Conservation (phyloP, 2,329 filamentous ascomycete genomes). For the Fusarium veterinarium region DNA sequence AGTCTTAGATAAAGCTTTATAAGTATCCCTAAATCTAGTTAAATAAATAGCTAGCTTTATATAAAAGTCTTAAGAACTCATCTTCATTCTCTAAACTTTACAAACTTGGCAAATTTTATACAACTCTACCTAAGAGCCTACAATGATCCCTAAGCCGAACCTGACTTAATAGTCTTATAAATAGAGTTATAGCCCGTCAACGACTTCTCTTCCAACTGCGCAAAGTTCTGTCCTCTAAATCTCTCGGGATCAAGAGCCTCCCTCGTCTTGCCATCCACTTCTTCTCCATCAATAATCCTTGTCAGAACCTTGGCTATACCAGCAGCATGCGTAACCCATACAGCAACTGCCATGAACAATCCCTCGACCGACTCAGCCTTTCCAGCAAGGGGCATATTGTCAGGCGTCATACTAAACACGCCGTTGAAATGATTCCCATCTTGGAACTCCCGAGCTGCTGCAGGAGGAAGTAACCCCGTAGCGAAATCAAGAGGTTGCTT, state of each 20-base stretch:
- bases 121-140: accelerated
- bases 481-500: conserved; percentile 27
- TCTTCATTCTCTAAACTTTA: not conserved
- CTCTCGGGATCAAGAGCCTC: conserved; percentile 34
- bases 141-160: accelerated
- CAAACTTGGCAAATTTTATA: accelerated
- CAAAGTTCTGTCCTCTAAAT: conserved; percentile 25
- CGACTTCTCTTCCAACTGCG: conserved; percentile 27
- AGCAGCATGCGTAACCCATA: conserved; percentile 41
- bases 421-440: conserved; percentile 33
- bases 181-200: conserved; percentile 39
- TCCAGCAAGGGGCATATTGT: conserved; percentile 42
- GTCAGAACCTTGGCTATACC: conserved; percentile 33
- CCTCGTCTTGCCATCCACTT: conserved; percentile 11
- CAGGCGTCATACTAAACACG: conserved; percentile 43
- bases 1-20: not conserved
- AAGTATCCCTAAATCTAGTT: accelerated
- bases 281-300: conserved; percentile 13
- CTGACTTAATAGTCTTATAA: conserved; percentile 36
- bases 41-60: not conserved
- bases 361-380: conserved; percentile 6
- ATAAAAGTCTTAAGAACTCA: accelerated
- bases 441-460: conserved; percentile 14
- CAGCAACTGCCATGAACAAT: conserved; percentile 30
- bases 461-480: conserved; percentile 15